Base-by-base conservation (phyloP, 192 early-diverging fungal species). In the Glomus cerebriforme region DNA sequence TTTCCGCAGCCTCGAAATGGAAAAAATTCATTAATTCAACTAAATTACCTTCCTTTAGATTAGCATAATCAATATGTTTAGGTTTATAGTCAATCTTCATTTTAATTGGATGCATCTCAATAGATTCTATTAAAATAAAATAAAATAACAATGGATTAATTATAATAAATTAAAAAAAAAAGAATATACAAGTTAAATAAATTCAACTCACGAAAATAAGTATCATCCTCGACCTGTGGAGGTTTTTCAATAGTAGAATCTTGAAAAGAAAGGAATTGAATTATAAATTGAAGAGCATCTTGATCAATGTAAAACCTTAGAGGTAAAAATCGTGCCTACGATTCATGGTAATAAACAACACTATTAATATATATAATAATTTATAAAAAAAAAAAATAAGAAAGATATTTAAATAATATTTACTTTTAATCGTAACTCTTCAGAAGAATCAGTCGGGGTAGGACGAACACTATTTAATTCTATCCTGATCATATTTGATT, bases 1-100 rank as follows among this genome's bases (percentile, higher is more conserved):
- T 94, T 70, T 96, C 92, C 6, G 96, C 95, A 13, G 93, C 95
- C 63, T 98, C 96, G 72, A 99, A 82, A 39, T 92, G 95, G 86
- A 98, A 94, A 54, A 99, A 91, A 82, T 99, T 99, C 75, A 98
- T 86, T 37, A 99, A 82, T 84, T 96, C 94, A 17, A 90, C 86
- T 73, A 95, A 81, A 79, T 94, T 91, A 13, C 95, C 95, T 35
- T 87, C 91, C 63, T 90, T 88, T 3, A 96, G 79, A 67, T 87
- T 91, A 13, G 85, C 84, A 35, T 90, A 91, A 64, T 96, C 94
- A 49, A 97, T 87, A 29, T 94, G 93, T 77, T 97, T 95, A n/a
- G 98, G 95, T 83, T 98, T 98, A 86, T 97, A 99, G 85, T 99
- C 97, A 77, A 99, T 88, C 73, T 95, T 96, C 69, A 98, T 81